These are phyloP conservation scores for Trichoderma sp. DNA, from an alignment of 2,329 filamentous ascomycete species.

Conservation along the genomic window DNA sequence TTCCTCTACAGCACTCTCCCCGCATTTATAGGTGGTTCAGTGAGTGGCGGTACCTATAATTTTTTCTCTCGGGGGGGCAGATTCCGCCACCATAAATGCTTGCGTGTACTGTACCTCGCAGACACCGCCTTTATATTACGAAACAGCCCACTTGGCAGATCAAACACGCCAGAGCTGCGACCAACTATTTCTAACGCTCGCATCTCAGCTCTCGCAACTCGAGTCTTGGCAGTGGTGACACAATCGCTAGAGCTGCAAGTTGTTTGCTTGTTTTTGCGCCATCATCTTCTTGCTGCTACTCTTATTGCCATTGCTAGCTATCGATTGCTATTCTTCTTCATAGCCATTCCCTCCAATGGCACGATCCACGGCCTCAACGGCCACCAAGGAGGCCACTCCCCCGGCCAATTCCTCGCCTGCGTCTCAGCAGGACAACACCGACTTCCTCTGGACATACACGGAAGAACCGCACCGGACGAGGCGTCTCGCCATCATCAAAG, in stretches of 20 bases:
- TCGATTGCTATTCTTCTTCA: not conserved
- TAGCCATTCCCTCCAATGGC: conserved; percentile 15
- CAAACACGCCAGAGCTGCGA: not conserved
- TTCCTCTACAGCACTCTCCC: not conserved
- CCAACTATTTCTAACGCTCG: conserved; percentile 1
- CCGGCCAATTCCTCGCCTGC: conserved; percentile 34
- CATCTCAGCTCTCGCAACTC: not conserved
- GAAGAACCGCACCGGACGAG: conserved; percentile 95
- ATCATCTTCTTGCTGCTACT: no score
- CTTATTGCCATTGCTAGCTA: not conserved
- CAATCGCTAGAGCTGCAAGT: not conserved
- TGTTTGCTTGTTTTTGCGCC: not conserved
- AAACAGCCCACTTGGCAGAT: conserved; percentile 18
- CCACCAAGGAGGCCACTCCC: conserved; percentile 40
- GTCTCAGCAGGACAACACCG: conserved; percentile 40
- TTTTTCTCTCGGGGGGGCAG: not conserved
- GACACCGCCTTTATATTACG: conserved; percentile 25
- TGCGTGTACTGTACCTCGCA: not conserved
- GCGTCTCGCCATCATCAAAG: conserved; percentile 93
- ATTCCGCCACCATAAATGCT: not conserved
- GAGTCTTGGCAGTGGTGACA: not conserved
- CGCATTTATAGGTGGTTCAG: not conserved
- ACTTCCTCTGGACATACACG: conserved; percentile 98
- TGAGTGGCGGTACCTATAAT: not conserved
- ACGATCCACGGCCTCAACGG: conserved; percentile 35